Evolutionary conservation across 2,329 filamentous ascomycete genomes (phyloP).

Genomic region (Trichoderma asperellum): DNA sequence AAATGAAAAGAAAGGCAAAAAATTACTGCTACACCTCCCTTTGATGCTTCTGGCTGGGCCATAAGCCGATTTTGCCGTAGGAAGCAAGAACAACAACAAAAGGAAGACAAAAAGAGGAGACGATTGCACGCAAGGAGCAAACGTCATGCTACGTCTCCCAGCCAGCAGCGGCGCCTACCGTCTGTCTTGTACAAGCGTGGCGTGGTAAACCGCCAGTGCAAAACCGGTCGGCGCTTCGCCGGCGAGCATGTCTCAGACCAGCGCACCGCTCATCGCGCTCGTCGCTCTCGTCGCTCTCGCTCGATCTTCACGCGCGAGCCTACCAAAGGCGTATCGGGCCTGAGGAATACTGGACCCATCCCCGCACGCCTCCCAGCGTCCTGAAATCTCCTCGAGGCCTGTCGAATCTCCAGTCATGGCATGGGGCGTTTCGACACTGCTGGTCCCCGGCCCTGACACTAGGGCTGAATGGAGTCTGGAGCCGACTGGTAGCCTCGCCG

Average conservation of each 20-base stretch:
- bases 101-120: neutral
- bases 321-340: neutral
- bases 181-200: neutral
- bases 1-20: neutral
- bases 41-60: neutral
- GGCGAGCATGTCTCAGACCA: conserved; percentile 26
- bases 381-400: conserved; percentile 22
- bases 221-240: conserved; percentile 21
- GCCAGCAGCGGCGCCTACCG: neutral
- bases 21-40: neutral
- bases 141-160: neutral
- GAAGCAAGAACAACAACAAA: neutral
- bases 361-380: conserved; percentile 12
- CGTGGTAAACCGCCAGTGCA: neutral
- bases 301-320: conserved; percentile 10
- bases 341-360: conserved; percentile 15
- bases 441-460: conserved; percentile 11
- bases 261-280: conserved; percentile 17
- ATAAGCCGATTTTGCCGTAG: neutral
- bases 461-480: conserved; percentile 10
- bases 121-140: neutral
- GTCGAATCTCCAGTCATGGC: conserved; percentile 7
- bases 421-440: conserved; percentile 17
- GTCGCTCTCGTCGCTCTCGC: neutral
- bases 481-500: conserved; percentile 6